These are phyloP conservation scores for Tulasnella sp. DNA, from an alignment of 768 basidiomycete genomes.

Conservation along the genomic window DNA sequence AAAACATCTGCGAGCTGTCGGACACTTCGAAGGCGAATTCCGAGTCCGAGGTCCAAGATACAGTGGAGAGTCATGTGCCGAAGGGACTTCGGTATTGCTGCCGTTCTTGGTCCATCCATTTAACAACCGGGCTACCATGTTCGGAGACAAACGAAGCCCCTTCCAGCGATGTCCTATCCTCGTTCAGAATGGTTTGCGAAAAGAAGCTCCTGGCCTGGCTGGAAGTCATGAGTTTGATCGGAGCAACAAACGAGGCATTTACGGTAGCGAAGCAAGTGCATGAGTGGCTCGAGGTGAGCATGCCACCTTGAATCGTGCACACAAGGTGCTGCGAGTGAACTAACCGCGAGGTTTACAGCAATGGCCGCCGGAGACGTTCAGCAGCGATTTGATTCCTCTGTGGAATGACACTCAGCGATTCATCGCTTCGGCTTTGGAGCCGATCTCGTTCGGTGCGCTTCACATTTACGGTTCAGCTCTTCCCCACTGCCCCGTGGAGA, in stretches of 20 bases:
- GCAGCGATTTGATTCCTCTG: neutral
- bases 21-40: neutral
- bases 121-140: too few relatives aligned
- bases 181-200: too few relatives aligned
- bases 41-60: neutral
- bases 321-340: neutral
- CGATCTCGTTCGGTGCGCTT: neutral
- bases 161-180: too few relatives aligned
- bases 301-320: neutral
- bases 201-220: too few relatives aligned
- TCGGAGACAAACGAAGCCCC: too few relatives aligned
- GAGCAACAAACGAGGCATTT: too few relatives aligned
- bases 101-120: too few relatives aligned
- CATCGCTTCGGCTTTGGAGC: neutral
- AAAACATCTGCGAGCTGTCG: neutral
- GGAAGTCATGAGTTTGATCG: too few relatives aligned
- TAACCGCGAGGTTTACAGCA: neutral
- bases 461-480: neutral
- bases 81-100: too few relatives aligned
- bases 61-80: too few relatives aligned
- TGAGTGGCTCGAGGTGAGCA: neutral
- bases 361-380: neutral
- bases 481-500: neutral
- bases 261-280: neutral
- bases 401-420: neutral